Base-by-base conservation (phyloP, 345 rosid species). In the Populus ilicifolia region DNA sequence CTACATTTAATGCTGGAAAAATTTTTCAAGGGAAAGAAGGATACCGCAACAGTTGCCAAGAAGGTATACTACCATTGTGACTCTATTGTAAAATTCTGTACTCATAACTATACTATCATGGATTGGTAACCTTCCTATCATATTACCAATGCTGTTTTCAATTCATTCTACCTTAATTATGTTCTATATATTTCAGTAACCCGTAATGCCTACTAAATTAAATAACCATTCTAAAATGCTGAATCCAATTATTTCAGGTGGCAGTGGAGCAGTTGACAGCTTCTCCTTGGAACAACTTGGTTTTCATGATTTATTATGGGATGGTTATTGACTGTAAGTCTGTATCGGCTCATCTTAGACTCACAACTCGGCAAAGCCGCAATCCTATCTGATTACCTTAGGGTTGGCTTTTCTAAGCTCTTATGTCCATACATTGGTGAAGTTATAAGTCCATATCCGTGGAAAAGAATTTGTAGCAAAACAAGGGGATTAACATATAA, bases 221-320 rank as follows among this genome's bases (percentile, higher is more conserved):
- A 39, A 21, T 21, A 30, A 23, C 30, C 64, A 67, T 67, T 70
- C 69, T 50, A 64, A 80, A 75, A 56, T 74, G 68, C 43, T 43
- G 16, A 38, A 69, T 76, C 39, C 7, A 52, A 69, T 69, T 25
- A 3, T 65, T 77, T 71, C 85, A 94, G 97, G 97, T 95, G 70
- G 66, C 86, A 3, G 10, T 93, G 82, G 98, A 93, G 79, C 97
- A 93, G 80, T 70, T 92, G 85, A 93, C 98, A 65, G 61, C 91
- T 73, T 95, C 99, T 81, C 99, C 98, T 68, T 85, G 91, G 89
- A 95, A 91, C 90, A 94, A 90, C 86, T 77, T 95, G 83, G 72
- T 93, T 67, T 93, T 91, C 89, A 89, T 90, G 98, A 70, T 93
- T 80, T 93, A 89, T 80, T 95, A 88, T 80, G 98, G 93, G 67